phyloP scores from a whole-genome alignment of 2,329 filamentous ascomycete genomes.

The Fusarium coicis region DNA sequence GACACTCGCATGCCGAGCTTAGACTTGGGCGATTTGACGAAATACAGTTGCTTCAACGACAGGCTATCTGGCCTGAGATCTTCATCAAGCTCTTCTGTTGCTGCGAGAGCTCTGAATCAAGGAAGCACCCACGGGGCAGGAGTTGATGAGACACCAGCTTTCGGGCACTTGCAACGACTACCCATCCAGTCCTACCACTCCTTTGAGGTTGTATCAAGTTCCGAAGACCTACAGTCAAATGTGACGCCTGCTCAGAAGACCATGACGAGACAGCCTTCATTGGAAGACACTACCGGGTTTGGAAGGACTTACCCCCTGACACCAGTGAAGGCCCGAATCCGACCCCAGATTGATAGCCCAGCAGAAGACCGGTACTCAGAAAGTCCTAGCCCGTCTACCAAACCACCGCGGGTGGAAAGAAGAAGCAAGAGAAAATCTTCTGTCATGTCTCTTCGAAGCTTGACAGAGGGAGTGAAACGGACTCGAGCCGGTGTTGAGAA shows the following conservation, averaged over 20 bases:
- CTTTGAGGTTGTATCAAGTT: conserved; percentile 44
- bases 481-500: conserved; percentile 39
- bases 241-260: conserved; percentile 15
- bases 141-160: conserved; percentile 40
- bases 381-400: conserved; percentile 28
- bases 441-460: conserved; percentile 23
- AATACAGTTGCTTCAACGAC: conserved; percentile 46
- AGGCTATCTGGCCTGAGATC: conserved; percentile 44
- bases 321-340: conserved; percentile 21
- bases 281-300: neutral
- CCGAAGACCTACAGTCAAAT: conserved; percentile 38
- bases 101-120: conserved; percentile 10
- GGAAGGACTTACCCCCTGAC: neutral
- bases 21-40: conserved; percentile 45
- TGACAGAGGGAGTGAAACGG: conserved; percentile 38
- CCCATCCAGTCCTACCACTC: conserved; percentile 38
- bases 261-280: neutral
- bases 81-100: conserved; percentile 42
- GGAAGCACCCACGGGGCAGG: conserved; percentile 35
- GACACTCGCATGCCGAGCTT: conserved; percentile 34
- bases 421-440: conserved; percentile 34
- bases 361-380: conserved; percentile 26
- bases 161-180: conserved; percentile 42
- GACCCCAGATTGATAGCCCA: conserved; percentile 41
- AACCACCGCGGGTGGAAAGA: conserved; percentile 11